These are phyloP conservation scores for Backusella macrospora DNA, from an alignment of 192 early-diverging fungal species.

Conservation along the genomic window DNA sequence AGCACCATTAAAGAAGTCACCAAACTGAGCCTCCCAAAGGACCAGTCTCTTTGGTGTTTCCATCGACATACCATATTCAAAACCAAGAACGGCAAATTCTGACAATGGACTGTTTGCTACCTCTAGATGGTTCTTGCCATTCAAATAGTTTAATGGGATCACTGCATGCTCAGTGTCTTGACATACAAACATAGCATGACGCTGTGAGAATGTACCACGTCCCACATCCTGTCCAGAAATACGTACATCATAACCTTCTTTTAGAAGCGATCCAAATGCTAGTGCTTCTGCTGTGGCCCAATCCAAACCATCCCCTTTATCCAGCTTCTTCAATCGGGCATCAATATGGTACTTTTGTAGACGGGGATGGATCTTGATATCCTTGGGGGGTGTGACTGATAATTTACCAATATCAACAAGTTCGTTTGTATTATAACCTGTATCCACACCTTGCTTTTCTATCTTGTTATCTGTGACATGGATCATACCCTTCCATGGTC, in stretches of 20 bases:
- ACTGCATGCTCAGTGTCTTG: conserved; percentile 85
- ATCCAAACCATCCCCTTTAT: conserved; percentile 74
- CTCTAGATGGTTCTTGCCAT: conserved; percentile 40
- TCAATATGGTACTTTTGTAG: conserved; percentile 92
- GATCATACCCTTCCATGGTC: conserved; percentile 80
- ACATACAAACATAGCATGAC: conserved; percentile 96
- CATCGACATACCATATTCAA: conserved; percentile 93
- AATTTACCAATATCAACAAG: conserved; percentile 73
- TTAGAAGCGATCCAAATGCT: conserved; percentile 85
- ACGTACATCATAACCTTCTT: conserved; percentile 86
- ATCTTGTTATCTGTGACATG: conserved; percentile 49
- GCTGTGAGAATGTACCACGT: conserved; percentile 95
- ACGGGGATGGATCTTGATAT: conserved; percentile 81
- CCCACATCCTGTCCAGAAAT: conserved; percentile 98
- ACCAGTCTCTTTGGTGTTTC: conserved; percentile 85
- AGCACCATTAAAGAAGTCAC: conserved; percentile 96
- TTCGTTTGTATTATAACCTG: conserved; percentile 63
- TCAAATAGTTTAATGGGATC: conserved; percentile 79
- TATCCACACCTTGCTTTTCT: conserved; percentile 30
- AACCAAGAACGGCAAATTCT: conserved; percentile 95
- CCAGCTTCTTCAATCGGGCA: conserved; percentile 70
- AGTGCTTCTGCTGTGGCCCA: conserved; percentile 96
- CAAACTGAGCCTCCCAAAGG: conserved; percentile 99
- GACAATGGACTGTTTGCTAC: conserved; percentile 92
- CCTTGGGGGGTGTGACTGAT: conserved; percentile 73